A percentile compares a stretch with the other conserved stretches of the same genome.
phyloP scores from a whole-genome alignment of 2,329 filamentous ascomycete species.

The Verticillium longisporum region DNA sequence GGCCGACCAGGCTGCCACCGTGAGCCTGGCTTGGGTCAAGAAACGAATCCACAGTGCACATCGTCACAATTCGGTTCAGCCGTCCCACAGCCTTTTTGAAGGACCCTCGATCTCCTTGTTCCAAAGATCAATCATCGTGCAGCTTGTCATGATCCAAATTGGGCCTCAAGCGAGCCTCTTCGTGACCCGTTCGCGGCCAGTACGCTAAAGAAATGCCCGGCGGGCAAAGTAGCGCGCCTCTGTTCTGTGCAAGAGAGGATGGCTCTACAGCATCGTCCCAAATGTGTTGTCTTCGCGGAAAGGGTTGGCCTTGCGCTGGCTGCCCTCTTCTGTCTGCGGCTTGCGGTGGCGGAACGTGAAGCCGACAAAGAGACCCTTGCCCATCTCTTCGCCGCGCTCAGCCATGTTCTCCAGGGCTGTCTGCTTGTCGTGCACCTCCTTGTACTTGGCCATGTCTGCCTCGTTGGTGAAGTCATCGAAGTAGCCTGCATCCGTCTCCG shows the following conservation, averaged over 20 bases:
- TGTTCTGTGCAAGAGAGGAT: slow-evolving; percentile 12
- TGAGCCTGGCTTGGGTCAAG: neutral
- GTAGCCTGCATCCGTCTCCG: slow-evolving; percentile 95
- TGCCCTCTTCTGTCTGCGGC: slow-evolving; percentile 60
- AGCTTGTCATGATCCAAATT: neutral
- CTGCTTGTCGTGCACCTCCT: slow-evolving; percentile 98
- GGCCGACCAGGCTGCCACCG: neutral
- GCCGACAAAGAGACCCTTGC: slow-evolving; percentile 89
- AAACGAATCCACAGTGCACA: neutral
- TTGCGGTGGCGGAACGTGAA: slow-evolving; percentile 96
- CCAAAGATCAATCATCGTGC: neutral
- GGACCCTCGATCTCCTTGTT: neutral
- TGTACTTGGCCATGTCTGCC: slow-evolving; percentile 99
- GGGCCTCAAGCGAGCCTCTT: neutral
- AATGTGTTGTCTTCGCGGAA: slow-evolving; percentile 62
- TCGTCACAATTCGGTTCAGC: neutral
- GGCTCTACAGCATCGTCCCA: slow-evolving; percentile 72
- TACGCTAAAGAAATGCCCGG: slow-evolving; percentile 1
- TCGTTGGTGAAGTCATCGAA: slow-evolving; percentile 98
- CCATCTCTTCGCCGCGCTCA: slow-evolving; percentile 88
- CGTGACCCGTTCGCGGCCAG: neutral
- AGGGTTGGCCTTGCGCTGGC: slow-evolving; percentile 75
- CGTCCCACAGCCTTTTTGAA: neutral
- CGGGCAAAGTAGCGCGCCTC: neutral
- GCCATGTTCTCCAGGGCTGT: slow-evolving; percentile 88